A percentile compares a stretch with the other conserved stretches of the same genome.
Conservation (phyloP, 306 rosid genomes). For the Fragaria nilgerrensis region DNA sequence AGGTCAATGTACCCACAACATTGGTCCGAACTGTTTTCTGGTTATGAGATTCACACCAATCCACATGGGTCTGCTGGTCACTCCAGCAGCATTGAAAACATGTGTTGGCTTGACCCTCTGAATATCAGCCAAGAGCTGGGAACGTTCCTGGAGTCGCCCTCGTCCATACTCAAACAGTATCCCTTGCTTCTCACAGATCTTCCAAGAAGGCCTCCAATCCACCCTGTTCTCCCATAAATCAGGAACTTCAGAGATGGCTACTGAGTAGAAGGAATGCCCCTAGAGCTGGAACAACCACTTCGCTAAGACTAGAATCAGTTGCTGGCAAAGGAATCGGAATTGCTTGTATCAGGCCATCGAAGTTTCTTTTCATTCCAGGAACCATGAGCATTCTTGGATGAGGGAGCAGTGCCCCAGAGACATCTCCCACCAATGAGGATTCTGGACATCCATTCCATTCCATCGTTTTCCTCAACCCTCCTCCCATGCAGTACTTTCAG, state of each 20-base stretch:
- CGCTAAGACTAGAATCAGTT: conserved; percentile 21
- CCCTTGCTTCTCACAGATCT: conserved; percentile 47
- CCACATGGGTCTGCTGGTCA: conserved; percentile 46
- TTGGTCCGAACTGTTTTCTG: conserved; percentile 42
- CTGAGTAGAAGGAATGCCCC: conserved; percentile 19
- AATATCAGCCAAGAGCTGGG: conserved; percentile 46
- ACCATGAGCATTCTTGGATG: conserved; percentile 59
- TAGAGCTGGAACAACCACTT: conserved; percentile 29
- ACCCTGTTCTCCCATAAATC: conserved; percentile 53
- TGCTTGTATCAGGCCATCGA: conserved; percentile 25
- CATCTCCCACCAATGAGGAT: conserved; percentile 67
- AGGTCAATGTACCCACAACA: conserved; percentile 41
- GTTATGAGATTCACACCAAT: conserved; percentile 55
- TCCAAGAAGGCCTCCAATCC: conserved; percentile 53
- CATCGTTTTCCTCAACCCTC: conserved; percentile 53
- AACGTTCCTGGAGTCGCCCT: conserved; percentile 44
- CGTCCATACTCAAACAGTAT: conserved; percentile 44
- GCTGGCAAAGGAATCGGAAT: not conserved
- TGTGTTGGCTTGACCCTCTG: conserved; percentile 45
- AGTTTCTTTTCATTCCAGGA: conserved; percentile 46
- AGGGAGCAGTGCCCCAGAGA: conserved; percentile 58
- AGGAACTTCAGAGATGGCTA: conserved; percentile 43
- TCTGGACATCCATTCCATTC: conserved; percentile 53
- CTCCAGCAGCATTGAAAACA: conserved; percentile 55
- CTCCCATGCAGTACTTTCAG: conserved; percentile 48